Evolutionary conservation across 176 grass and related monocot species (phyloP), one percentile per base, ranked within the genome.

Genomic region (Puccinellia tenuiflora): DNA sequence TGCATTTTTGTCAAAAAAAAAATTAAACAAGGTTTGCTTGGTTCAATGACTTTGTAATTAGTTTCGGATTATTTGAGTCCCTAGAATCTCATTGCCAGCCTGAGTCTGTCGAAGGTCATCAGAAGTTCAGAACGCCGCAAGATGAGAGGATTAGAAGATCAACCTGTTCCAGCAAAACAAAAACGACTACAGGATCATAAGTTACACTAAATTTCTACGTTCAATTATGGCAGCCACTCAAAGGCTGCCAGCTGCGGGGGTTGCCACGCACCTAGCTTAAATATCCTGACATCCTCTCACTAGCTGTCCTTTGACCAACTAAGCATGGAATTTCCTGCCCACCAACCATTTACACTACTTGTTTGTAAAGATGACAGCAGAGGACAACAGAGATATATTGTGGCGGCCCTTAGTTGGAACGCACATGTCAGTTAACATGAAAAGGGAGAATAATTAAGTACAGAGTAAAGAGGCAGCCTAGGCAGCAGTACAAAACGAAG

Each of bases 291-390:
- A 83, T 67, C 46, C 51, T 73, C 35, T 73, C 35, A 22, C 39
- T 68, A 88, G 59, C 50, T 86, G 90, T 88, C 68, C 79, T 38
- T 75, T 78, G 47, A 83, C 50, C 86, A 85, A 86, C 74, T 71
- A 80, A 62, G 25, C n/a, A 77, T 76, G 70, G 54, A 80, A 76
- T 67, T 66, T 81, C 70, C 69, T 55, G 66, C n/a, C 81, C 26
- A 51, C 75, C 80, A 66, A 76, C 37, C 22, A 52, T 81, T 50
- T 67, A 25, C 60, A 63, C 28, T 63, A 33, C 83, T 79, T 86
- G 46, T 37, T 50, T 81, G 65, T 52, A 90, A 57, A 29, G 33
- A 71, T 65, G 71, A 77, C 53, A 82, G 22, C 53, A 86, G 37
- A 73, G 71, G 73, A 77, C 53, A 85, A 5, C 15, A 79, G 22